Base-by-base conservation (phyloP, 2,329 filamentous ascomycete genomes). In the Raffaelea deltoideospora region DNA sequence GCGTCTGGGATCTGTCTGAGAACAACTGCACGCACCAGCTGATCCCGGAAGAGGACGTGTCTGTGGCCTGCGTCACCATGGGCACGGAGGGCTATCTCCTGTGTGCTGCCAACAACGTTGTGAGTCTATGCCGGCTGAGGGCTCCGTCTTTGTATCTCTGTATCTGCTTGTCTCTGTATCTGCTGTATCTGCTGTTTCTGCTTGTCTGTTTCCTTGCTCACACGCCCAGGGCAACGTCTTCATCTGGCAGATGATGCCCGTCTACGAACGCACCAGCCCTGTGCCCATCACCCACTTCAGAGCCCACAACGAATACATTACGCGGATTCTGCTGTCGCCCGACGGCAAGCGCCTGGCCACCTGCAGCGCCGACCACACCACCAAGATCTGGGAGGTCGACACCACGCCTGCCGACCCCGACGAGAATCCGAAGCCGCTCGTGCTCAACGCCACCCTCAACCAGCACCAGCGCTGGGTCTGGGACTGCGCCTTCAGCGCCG, bases 1-100 rank as follows among this genome's bases (percentile, higher is more conserved):
- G 88, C 29, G 82, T 98, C 44, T 98, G 90, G 90, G 90, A 98
- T 52, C 60, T 98, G 39, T 86, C 86, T 9, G 87, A 96, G 68
- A 96, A 95, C 54, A 92, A 86, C 50, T 98, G 90, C 64, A 87
- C 83, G 0, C 88, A 96, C 56, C 84, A 96, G 59, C 69, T 98
- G 45, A 92, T 95, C 33, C 90, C 90, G 1, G 90, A 96, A 57
- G 88, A 95, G 48, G 88, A 96, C 50, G 83, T 94, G 29, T 80
- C 84, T 0, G 83, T 98, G 20, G 80, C 87, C 10, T 95, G 86
- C 52, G 87, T 98, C 21, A 96, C 90, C 3, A 87, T 98, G 35
- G 90, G 90, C 3, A 94, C 80, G 41, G 90, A 98, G 54, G 90
- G 90, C 4, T 84, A 83, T 23, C 71, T 96, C 41, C 74, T 98